Conservation (phyloP, 257 asterid species). For the Solanum etuberosum region DNA sequence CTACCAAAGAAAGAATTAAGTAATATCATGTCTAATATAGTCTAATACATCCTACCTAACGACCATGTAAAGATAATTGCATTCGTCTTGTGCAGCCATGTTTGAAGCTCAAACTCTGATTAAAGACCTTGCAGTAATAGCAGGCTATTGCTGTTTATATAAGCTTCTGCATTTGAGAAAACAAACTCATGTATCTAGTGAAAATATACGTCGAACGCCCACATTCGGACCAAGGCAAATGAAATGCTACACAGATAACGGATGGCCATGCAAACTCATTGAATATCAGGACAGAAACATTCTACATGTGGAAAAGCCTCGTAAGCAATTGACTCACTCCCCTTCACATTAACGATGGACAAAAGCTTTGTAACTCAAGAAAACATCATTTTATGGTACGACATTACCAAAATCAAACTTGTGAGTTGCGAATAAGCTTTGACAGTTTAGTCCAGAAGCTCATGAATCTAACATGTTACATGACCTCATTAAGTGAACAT, state of each 20-base stretch:
- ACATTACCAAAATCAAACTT: not conserved
- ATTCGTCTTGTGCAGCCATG: not conserved
- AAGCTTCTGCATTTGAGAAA: not conserved
- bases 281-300: not conserved
- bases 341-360: not conserved
- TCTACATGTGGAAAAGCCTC: slow-evolving; percentile 1
- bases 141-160: not conserved
- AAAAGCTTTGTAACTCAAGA: not conserved
- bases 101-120: not conserved
- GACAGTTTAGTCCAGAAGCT: not conserved
- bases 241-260: not conserved
- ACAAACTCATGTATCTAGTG: not conserved
- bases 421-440: not conserved
- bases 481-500: not conserved
- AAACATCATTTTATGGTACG: not conserved
- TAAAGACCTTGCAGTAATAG: not conserved
- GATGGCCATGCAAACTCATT: not conserved
- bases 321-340: not conserved
- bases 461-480: not conserved
- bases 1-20: not conserved
- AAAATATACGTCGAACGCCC: not conserved
- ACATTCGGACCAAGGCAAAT: not conserved
- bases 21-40: not conserved
- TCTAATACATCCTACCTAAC: not conserved
- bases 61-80: not conserved